A percentile compares a stretch with the other conserved stretches of the same genome.
phyloP scores from a whole-genome alignment of 495 filamentous ascomycete genomes.

The Xanthoparmelia taractica region DNA sequence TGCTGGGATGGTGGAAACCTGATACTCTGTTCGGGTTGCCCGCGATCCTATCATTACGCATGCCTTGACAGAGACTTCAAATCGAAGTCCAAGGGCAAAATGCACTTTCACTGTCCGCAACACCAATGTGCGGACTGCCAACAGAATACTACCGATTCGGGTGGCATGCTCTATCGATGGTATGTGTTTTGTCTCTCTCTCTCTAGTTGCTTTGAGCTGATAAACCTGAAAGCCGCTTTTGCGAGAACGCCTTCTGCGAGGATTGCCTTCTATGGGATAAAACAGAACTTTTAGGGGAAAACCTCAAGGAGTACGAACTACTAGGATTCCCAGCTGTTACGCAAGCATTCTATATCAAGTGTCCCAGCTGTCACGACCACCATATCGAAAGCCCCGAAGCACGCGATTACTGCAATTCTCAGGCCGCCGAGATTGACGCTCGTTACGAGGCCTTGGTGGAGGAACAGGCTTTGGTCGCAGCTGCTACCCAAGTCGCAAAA shows the following conservation, averaged over 20 bases:
- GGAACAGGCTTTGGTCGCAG: conserved; percentile 17
- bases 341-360: conserved; percentile 48
- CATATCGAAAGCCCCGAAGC: conserved; percentile 30
- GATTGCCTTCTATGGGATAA: conserved; percentile 52
- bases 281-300: conserved; percentile 45
- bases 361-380: conserved; percentile 35
- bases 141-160: conserved; percentile 48
- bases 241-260: conserved; percentile 52
- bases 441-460: conserved; percentile 24
- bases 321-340: conserved; percentile 37
- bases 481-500: conserved; percentile 8
- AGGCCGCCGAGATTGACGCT: conserved; percentile 24
- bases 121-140: conserved; percentile 50
- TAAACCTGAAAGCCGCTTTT: too few species aligned
- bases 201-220: too few species aligned
- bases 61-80: conserved; percentile 43
- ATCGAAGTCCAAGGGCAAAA: conserved; percentile 30
- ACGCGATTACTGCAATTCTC: conserved; percentile 20
- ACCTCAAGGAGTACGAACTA: conserved; percentile 42
- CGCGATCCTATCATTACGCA: conserved; percentile 46
- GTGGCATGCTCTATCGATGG: conserved; percentile 49
- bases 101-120: conserved; percentile 48
- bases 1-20: conserved; percentile 47
- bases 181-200: too few species aligned
- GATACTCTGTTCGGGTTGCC: conserved; percentile 46